Conservation (phyloP, 2,329 filamentous ascomycete species). For the Stagonosporopsis tanaceti region DNA sequence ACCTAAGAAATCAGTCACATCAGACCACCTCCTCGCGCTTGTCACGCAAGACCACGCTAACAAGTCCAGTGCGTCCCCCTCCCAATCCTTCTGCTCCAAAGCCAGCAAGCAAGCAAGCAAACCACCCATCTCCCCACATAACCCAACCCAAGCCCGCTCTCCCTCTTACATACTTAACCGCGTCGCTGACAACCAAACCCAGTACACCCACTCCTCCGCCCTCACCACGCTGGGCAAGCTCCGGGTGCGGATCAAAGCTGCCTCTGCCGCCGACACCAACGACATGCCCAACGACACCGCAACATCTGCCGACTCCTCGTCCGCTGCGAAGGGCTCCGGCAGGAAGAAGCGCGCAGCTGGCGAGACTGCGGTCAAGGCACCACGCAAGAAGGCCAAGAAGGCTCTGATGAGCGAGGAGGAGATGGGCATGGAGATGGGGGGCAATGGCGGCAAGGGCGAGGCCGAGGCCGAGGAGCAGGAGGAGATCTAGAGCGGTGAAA, state of each 20-base stretch:
- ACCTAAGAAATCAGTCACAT: no score
- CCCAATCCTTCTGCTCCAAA: no score
- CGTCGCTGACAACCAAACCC: not conserved
- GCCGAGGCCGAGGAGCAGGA: not conserved
- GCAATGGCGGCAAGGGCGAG: not conserved
- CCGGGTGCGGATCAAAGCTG: conserved; percentile 10
- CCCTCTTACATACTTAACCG: not conserved
- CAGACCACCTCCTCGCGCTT: no score
- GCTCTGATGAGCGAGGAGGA: not conserved
- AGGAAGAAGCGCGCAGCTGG: conserved; percentile 3
- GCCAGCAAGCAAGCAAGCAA: not conserved
- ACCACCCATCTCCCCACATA: not conserved
- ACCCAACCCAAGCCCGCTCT: not conserved
- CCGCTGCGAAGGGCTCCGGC: not conserved
- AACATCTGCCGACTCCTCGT: not conserved
- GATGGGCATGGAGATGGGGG: not conserved
- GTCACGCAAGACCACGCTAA: not conserved
- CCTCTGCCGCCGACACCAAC: not conserved
- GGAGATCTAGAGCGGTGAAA: not conserved
- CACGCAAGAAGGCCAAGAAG: conserved; percentile 1
- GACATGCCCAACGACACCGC: not conserved
- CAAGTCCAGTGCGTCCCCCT: no score
- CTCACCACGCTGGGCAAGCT: conserved; percentile 41
- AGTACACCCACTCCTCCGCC: conserved; percentile 38
- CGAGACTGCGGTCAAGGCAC: not conserved